Percentiles rank a stretch among this genome's conserved stretches.
These are phyloP conservation scores for Phytophthora quininea DNA, from an alignment of 352 stramenopile genomes.

Conservation along the genomic window DNA sequence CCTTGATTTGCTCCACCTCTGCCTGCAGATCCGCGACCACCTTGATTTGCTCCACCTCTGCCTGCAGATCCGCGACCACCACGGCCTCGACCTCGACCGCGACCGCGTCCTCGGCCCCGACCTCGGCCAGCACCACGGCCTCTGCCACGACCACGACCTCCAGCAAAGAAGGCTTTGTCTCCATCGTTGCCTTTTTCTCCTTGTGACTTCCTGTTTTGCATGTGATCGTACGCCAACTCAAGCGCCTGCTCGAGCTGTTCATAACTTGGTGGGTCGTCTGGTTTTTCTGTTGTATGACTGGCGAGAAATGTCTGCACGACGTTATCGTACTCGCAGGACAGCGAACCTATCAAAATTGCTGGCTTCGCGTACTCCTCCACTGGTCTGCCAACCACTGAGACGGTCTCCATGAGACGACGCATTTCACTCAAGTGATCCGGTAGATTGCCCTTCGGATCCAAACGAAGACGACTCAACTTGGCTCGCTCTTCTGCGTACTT, in stretches of 20 bases:
- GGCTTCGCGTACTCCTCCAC: slow-evolving; percentile 19
- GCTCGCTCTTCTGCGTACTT: slow-evolving; percentile 16
- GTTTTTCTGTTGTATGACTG: slow-evolving; percentile 4
- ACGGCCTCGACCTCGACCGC: background rate
- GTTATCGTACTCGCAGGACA: slow-evolving; percentile 9
- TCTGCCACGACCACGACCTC: slow-evolving; percentile 1
- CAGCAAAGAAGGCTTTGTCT: slow-evolving; percentile 7
- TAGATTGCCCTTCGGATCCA: slow-evolving; percentile 1
- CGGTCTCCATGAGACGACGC: too few species aligned
- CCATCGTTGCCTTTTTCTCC: background rate
- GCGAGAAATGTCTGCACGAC: slow-evolving; percentile 20
- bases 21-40: background rate
- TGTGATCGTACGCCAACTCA: slow-evolving; percentile 11
- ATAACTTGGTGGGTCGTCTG: slow-evolving; percentile 14
- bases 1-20: background rate
- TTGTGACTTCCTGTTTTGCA: slow-evolving; percentile 2
- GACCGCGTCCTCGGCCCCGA: background rate
- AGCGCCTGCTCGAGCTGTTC: slow-evolving; percentile 17
- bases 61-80: too few species aligned
- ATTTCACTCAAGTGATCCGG: slow-evolving; percentile 21
- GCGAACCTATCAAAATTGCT: slow-evolving; percentile 18
- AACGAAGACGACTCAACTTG: slow-evolving; percentile 13
- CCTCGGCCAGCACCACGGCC: background rate
- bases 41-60: too few species aligned
- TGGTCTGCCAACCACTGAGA: slow-evolving; percentile 9